Evolutionary conservation across 331 rosid genomes (phyloP).

Genomic region (Dryas integrifolia): DNA sequence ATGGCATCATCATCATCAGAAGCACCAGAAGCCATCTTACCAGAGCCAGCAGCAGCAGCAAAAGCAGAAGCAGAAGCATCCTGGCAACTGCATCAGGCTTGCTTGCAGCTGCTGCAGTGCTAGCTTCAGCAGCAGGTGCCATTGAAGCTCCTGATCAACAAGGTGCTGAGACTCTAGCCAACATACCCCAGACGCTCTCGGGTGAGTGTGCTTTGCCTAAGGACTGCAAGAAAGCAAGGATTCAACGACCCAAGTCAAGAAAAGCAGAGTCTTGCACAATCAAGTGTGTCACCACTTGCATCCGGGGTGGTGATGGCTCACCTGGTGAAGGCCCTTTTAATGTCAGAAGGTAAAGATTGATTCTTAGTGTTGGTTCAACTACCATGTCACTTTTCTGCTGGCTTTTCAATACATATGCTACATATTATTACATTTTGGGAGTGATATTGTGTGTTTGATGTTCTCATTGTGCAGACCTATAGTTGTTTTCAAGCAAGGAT

Average conservation of each 20-base stretch:
- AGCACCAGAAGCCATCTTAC: background rate
- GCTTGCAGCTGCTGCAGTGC: conserved; percentile 44
- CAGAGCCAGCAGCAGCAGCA: background rate
- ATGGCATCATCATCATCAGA: conserved; percentile 9
- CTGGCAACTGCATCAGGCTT: conserved; percentile 19
- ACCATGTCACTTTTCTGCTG: background rate
- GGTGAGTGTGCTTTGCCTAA: conserved; percentile 54
- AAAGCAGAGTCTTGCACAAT: conserved; percentile 83
- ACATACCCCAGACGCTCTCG: conserved; percentile 83
- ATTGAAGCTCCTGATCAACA: conserved; percentile 26
- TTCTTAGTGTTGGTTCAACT: background rate
- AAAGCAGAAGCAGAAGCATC: conserved; percentile 6
- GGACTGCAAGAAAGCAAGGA: conserved; percentile 61
- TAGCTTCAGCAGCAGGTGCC: conserved; percentile 40
- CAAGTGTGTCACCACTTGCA: conserved; percentile 86
- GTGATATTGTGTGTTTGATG: background rate
- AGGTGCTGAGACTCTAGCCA: conserved; percentile 54
- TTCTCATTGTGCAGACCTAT: conserved; percentile 48
- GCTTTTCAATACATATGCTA: too few species aligned
- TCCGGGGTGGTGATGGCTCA: conserved; percentile 82
- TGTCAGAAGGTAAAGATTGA: conserved; percentile 48
- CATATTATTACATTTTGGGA: background rate
- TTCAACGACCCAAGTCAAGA: conserved; percentile 81
- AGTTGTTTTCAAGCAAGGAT: conserved; percentile 90
- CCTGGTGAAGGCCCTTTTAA: conserved; percentile 97